Base-by-base conservation (phyloP, 495 filamentous ascomycete species). In the Aspergillus olivimuriae region DNA sequence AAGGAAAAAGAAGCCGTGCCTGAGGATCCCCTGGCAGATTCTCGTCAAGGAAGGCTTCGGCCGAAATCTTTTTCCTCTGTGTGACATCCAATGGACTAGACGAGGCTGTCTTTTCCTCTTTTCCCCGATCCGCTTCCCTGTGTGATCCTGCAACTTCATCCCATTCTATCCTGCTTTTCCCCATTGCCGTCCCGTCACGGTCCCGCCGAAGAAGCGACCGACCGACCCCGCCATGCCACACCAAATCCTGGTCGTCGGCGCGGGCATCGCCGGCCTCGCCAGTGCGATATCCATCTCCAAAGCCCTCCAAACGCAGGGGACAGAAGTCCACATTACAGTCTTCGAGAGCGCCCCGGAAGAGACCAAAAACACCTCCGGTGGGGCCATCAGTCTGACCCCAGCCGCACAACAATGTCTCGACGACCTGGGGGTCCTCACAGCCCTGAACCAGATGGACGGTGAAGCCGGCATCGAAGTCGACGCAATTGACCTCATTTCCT, bases 341-440 rank as follows among this genome's bases (percentile, higher is more conserved):
- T 74, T 62, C 54, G 75, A 79, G 47, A 58, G 71, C 17, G 62
- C 70, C 6, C 47, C 63, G 2, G 43, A 55, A 20, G 64, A 62
- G 7, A 60, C 63, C 17, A 66, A n/a, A n/a, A n/a, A n/a, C n/a
- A n/a, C 65, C 1, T 65, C 74, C 9, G 75, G 74, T 22, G 75
- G 74, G 26, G 66, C 71, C 15, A 63, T 79, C 26, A 79, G 74
- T 57, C 59, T 79, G 18, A 77, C 74, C 4, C 75, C 75, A 1
- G 70, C 69, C 39, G 73, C 74, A 0, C 60, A 76, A 15, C 62
- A 66, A 8, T 61, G 70, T 39, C 65, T 79, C 12, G 64, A 73
- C 48, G 51, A 60, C 32, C 63, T 79, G 2, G 75, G 67, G 11
- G 70, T 70, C 7, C 48, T 70, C 14, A 30, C 41, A 2, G 50